Evolutionary conservation across 805 yeast genomes (phyloP).

Genomic region (Ogataea methanolica): DNA sequence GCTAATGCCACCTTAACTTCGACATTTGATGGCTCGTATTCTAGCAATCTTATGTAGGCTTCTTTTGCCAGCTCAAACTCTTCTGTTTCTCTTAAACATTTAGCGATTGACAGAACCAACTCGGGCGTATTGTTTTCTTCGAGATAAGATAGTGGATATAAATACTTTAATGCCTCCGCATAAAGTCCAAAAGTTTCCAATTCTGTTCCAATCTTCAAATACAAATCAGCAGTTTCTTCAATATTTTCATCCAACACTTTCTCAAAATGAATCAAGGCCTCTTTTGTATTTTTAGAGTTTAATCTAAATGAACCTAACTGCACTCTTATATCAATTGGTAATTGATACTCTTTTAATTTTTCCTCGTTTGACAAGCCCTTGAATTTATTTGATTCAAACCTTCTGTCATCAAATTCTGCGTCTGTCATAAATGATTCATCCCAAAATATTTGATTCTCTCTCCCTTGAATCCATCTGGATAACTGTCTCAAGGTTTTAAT

Average conservation of each 20-base stretch:
- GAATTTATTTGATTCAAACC: constrained; percentile 44
- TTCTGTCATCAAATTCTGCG: constrained; percentile 76
- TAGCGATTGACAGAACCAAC: constrained; percentile 58
- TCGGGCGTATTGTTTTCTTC: constrained; percentile 50
- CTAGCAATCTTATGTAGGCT: constrained; percentile 50
- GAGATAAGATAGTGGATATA: constrained; percentile 50
- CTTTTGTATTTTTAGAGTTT: constrained; percentile 55
- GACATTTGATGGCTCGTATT: constrained; percentile 55
- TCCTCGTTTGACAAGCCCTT: constrained; percentile 37
- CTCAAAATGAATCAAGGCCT: constrained; percentile 68
- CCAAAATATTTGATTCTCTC: constrained; percentile 67
- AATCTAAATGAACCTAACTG: constrained; percentile 76
- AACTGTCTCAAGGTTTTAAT: constrained; percentile 62
- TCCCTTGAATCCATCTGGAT: constrained; percentile 76
- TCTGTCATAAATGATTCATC: constrained; percentile 56
- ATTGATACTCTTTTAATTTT: constrained; percentile 36
- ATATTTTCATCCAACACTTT: constrained; percentile 50
- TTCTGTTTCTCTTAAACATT: constrained; percentile 70
- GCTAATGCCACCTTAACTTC: constrained; percentile 77
- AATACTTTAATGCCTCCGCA: constrained; percentile 71
- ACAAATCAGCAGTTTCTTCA: constrained; percentile 66
- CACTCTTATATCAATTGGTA: constrained; percentile 85
- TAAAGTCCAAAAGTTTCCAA: constrained; percentile 65
- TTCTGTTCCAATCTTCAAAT: constrained; percentile 68
- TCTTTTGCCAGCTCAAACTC: constrained; percentile 61